Evolutionary conservation across 306 rosid species (phyloP).

Genomic region (Vigna hirtella): DNA sequence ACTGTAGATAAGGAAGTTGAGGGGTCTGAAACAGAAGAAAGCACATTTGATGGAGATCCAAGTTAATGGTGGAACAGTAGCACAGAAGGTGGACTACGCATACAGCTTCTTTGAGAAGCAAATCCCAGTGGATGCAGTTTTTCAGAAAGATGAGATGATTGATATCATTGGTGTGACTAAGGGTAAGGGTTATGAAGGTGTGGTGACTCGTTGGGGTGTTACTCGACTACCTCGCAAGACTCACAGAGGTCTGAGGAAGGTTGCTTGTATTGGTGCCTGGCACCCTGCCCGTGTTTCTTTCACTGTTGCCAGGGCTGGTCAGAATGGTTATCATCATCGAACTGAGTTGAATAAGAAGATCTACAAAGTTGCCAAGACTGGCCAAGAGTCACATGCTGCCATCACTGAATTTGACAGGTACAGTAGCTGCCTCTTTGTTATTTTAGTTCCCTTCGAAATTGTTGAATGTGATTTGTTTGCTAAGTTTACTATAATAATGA

Average conservation of each 20-base stretch:
- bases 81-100: conserved; percentile 79
- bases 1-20: conserved; percentile 74
- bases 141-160: conserved; percentile 91
- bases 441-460: no score
- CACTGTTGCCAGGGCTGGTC: conserved; percentile 93
- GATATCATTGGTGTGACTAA: conserved; percentile 86
- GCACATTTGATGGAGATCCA: conserved; percentile 93
- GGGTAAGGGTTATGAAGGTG: conserved; percentile 96
- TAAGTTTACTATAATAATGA: not conserved
- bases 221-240: conserved; percentile 94
- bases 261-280: conserved; percentile 97
- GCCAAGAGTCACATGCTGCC: conserved; percentile 69
- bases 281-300: conserved; percentile 93
- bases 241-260: conserved; percentile 89
- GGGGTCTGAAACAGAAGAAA: conserved; percentile 88
- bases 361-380: conserved; percentile 72
- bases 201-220: conserved; percentile 92
- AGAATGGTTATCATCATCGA: conserved; percentile 90
- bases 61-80: conserved; percentile 77
- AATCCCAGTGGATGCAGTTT: conserved; percentile 78
- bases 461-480: no score
- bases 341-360: conserved; percentile 86
- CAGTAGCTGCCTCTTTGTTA: no score
- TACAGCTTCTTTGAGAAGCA: conserved; percentile 79
- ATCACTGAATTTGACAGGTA: conserved; percentile 63